Base-by-base conservation (phyloP, 805 yeast species). In the Lachancea sp. region DNA sequence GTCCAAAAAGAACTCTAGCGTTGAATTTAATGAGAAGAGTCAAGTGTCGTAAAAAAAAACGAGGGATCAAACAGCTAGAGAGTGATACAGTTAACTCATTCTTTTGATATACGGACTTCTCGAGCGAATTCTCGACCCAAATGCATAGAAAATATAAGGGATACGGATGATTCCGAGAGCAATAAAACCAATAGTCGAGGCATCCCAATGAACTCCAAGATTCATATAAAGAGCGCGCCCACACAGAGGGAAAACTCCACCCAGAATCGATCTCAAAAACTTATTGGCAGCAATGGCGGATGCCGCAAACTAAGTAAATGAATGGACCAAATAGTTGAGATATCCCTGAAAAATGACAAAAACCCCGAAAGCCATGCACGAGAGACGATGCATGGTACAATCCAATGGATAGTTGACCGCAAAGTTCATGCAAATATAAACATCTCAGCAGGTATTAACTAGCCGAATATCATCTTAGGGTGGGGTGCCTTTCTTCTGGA, bases 131-230 rank as follows among this genome's bases (percentile, higher is more conserved):
- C 44, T 39, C 47, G 68, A 67, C 48, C 89, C 89, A 55, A 62
- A 84, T 40, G 60, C 70, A 60, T 69, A 67, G 56, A 84, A 83
- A 36, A 79, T 54, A 41, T 83, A 55, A 8, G 94, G 92, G 39
- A 83, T 83, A 0, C 87, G 83, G 19, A 74, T 60, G 63, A 85
- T 55, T 2, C 63, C 68, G 2, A 68, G 63, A 0, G 80, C 77
- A 39, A 84, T 66, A 39, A 78, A 68, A 11, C 87, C 88, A 28
- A 85, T 54, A 15, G 85, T 56, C 19, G 83, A 66, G 41, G 89
- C 88, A 1, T 92, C 90, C 89, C 90, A 29, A 5, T 6, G 32
- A 4, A 29, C 32, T 13, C 32, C 32, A n/a, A 29, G 32, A 9
- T 29, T 29, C 11, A 9, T 5, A 29, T 13, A 29, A 23, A 34